Evolutionary conservation across 2,329 filamentous ascomycete genomes (phyloP).

Genomic region (Fusarium devonianum): DNA sequence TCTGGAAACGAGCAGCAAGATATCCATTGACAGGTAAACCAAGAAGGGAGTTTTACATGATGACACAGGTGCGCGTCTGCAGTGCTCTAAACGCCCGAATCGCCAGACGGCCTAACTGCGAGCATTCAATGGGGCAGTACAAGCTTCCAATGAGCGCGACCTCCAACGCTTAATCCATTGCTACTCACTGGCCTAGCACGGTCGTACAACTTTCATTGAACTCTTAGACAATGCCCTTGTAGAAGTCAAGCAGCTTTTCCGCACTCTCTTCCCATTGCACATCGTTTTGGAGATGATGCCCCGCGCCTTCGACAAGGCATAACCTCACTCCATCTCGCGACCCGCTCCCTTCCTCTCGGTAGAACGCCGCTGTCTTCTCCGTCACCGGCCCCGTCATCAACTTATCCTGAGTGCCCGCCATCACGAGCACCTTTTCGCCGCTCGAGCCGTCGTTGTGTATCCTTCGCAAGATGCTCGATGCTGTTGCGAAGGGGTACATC

Average conservation of each 20-base stretch:
- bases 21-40: too few relatives aligned
- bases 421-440: slow-evolving; percentile 47
- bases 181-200: neutral
- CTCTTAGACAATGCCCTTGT: slow-evolving; percentile 33
- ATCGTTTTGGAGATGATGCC: slow-evolving; percentile 63
- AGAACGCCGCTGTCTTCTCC: slow-evolving; percentile 47
- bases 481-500: slow-evolving; percentile 53
- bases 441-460: slow-evolving; percentile 38
- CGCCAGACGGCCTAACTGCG: too few relatives aligned
- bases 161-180: neutral
- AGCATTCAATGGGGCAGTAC: too few relatives aligned
- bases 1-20: slow-evolving; percentile 28
- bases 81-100: slow-evolving; percentile 1
- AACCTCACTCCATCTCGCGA: slow-evolving; percentile 49
- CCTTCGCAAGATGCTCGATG: slow-evolving; percentile 49
- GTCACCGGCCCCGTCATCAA: slow-evolving; percentile 51
- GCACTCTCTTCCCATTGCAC: slow-evolving; percentile 56
- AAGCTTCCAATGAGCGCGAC: neutral
- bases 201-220: neutral
- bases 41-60: slow-evolving; percentile 10
- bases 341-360: slow-evolving; percentile 18
- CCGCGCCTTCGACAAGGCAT: slow-evolving; percentile 52
- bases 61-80: neutral
- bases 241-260: slow-evolving; percentile 53
- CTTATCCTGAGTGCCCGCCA: slow-evolving; percentile 51